Conservation (phyloP, 2,329 filamentous ascomycete species). For the Cryphonectria radicalis region DNA sequence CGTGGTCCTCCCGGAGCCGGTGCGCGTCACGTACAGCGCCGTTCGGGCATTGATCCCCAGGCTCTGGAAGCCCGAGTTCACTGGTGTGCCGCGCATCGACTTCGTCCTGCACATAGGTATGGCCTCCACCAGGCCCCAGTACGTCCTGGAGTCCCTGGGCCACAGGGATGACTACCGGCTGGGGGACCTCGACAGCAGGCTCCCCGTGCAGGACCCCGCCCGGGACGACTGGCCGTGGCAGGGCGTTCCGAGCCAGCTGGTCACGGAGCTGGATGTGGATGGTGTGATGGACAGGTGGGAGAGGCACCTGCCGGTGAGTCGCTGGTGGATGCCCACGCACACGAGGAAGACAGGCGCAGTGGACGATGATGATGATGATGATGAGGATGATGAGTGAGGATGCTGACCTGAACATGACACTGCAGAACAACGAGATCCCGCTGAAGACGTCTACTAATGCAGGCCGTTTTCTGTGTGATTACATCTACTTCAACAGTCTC, state of each 20-base stretch:
- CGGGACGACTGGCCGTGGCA: slow-evolving; percentile 60
- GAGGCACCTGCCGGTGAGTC: slow-evolving; percentile 51
- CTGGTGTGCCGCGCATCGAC: slow-evolving; percentile 55
- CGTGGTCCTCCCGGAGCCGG: slow-evolving; percentile 65
- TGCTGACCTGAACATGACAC: slow-evolving; percentile 26
- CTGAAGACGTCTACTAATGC: slow-evolving; percentile 70
- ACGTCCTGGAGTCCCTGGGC: slow-evolving; percentile 71
- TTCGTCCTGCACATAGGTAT: slow-evolving; percentile 80
- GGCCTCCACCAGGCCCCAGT: slow-evolving; percentile 66
- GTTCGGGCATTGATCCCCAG: slow-evolving; percentile 67
- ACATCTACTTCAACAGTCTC: slow-evolving; percentile 74
- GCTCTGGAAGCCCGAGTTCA: slow-evolving; percentile 57
- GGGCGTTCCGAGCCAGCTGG: slow-evolving; percentile 58
- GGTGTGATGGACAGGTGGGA: slow-evolving; percentile 62
- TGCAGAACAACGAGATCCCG: slow-evolving; percentile 44
- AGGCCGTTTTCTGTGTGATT: slow-evolving; percentile 77
- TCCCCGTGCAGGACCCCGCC: slow-evolving; percentile 45
- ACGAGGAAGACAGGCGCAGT: background rate
- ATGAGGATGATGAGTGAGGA: background rate
- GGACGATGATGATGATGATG: no score
- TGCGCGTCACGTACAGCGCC: slow-evolving; percentile 72
- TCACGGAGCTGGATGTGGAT: slow-evolving; percentile 61
- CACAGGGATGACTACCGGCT: slow-evolving; percentile 74
- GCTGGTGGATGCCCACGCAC: background rate
- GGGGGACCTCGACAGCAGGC: slow-evolving; percentile 69